Evolutionary conservation across 148 eudicot genomes (phyloP).

Genomic region (Pouteria glomerata): DNA sequence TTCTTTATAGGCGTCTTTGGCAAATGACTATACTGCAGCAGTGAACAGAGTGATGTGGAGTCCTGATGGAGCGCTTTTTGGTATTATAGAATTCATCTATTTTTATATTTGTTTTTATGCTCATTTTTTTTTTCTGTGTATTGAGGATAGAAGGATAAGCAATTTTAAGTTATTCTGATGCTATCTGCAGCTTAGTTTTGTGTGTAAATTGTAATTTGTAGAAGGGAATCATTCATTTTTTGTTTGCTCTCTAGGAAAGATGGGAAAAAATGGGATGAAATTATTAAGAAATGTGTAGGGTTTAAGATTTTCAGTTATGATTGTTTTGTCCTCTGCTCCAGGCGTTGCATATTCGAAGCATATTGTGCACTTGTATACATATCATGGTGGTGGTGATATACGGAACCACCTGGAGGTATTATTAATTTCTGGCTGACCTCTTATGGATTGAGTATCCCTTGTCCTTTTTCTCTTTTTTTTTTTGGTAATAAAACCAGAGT

Average conservation of each 20-base stretch:
- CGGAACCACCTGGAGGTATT: constrained; percentile 58
- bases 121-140: background rate
- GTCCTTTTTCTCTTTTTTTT: no score
- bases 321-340: constrained; percentile 18
- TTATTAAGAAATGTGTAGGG: background rate
- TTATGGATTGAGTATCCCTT: background rate
- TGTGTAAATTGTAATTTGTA: no score
- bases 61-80: constrained; percentile 58
- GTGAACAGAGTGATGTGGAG: constrained; percentile 72
- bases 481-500: background rate
- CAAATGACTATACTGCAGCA: constrained; percentile 45
- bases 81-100: constrained; percentile 19
- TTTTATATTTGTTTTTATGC: background rate
- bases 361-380: constrained; percentile 56
- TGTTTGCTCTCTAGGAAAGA: background rate
- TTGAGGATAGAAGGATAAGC: background rate
- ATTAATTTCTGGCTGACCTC: background rate
- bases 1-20: constrained; percentile 39
- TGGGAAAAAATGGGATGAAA: background rate
- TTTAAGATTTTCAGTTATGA: background rate
- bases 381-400: constrained; percentile 38
- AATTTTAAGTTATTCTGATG: background rate
- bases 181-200: background rate
- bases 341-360: constrained; percentile 70
- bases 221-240: background rate